Base-by-base conservation (phyloP, 495 filamentous ascomycete genomes). In the Penicillium psychrofluorescens region DNA sequence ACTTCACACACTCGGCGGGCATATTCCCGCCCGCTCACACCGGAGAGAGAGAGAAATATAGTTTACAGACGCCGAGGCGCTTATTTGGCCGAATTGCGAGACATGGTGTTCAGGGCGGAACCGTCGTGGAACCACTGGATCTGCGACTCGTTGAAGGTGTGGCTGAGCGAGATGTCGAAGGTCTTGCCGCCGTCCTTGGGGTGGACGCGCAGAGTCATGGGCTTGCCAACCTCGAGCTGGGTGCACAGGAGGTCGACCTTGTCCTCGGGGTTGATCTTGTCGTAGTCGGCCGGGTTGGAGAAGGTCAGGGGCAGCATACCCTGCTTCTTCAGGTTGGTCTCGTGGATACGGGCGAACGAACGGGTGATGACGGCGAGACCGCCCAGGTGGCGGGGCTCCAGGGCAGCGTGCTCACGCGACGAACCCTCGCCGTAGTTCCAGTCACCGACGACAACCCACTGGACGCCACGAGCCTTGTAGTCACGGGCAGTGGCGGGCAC, bases 271-370 rank as follows among this genome's bases (percentile, higher is more conserved):
- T 85, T 77, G 72, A 98, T 95, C 76, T 86, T 92, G 66, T 98
- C 92, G 69, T 98, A 98, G 70, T 98, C 92, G 62, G 83, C 94
- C 22, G 94, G 92, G 61, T 96, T 83, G 41, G 79, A 63, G 73
- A 98, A 98, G 53, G 90, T 95, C 40, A 98, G 78, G 58, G 92
- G 92, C 72, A 98, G 87, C 89, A 98, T 92, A 74, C 92, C 92
- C 80, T 98, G 92, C 84, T 98, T 98, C 88, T 98, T 98, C 75
- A 98, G 72, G 80, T 98, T 98, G 75, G 92, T 98, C 77, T 98
- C 92, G 79, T 98, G 92, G 63, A 98, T 98, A 85, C 92, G 94
- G 59, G 92, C 92, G 66, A 98, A 98, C 56, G 79, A 85, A 62
- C 87, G 83, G 66, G 86, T 90, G 70, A 98, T 94, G 79, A 98